Conservation (phyloP, 2,329 filamentous ascomycete genomes). For the Phialocephala subalpina region DNA sequence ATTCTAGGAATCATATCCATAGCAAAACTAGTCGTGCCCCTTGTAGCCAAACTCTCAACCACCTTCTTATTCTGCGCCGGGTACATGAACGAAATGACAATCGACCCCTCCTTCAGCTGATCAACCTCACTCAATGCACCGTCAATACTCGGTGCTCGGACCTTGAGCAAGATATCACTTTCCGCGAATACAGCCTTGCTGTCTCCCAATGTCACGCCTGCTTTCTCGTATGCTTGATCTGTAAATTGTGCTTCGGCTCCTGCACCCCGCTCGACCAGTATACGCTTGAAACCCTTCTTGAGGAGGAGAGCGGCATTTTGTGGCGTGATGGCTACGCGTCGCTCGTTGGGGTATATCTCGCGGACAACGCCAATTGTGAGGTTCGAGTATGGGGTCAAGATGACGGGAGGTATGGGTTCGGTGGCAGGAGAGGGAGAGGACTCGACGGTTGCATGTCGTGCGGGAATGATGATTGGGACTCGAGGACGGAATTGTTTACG, state of each 20-base stretch:
- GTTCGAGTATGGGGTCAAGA: slow-evolving; percentile 67
- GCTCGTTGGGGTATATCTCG: slow-evolving; percentile 81
- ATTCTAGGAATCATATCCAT: slow-evolving; percentile 96
- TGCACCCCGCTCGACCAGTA: slow-evolving; percentile 84
- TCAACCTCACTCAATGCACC: slow-evolving; percentile 70
- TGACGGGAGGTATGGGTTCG: slow-evolving; percentile 29
- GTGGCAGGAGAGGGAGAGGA: slow-evolving; percentile 22
- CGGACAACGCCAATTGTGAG: slow-evolving; percentile 81
- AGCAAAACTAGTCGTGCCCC: slow-evolving; percentile 79
- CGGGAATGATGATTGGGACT: slow-evolving; percentile 29
- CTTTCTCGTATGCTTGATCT: slow-evolving; percentile 78
- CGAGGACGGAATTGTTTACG: slow-evolving; percentile 31
- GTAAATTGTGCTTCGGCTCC: slow-evolving; percentile 79
- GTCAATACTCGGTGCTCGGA: slow-evolving; percentile 73
- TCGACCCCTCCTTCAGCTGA: slow-evolving; percentile 72
- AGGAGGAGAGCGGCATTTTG: slow-evolving; percentile 82
- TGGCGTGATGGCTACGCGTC: slow-evolving; percentile 84
- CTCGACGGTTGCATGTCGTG: slow-evolving; percentile 29
- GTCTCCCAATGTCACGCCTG: slow-evolving; percentile 79
- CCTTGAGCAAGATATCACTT: slow-evolving; percentile 84
- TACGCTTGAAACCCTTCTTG: slow-evolving; percentile 83
- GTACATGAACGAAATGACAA: slow-evolving; percentile 84
- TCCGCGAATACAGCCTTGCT: slow-evolving; percentile 73
- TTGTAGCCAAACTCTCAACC: slow-evolving; percentile 75
- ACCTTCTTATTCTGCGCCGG: slow-evolving; percentile 80